Evolutionary conservation across 805 yeast species (phyloP), one percentile per base, ranked within the genome.

Genomic region (Lachancea cidri): DNA sequence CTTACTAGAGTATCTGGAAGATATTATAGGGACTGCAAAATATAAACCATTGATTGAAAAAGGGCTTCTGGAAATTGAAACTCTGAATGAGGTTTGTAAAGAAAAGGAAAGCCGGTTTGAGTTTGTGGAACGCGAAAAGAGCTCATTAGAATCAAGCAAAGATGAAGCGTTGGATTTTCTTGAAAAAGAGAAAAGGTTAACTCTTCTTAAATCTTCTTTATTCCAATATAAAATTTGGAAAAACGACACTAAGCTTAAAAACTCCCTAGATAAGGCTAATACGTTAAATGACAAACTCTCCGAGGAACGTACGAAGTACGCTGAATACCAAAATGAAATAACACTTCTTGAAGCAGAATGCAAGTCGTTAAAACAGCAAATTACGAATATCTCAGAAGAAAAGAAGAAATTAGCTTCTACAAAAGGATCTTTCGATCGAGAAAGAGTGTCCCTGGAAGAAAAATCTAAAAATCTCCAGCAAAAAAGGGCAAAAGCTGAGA

Each of bases 1-100:
- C 0, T 68, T 93, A 19, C 65, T 93, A 30, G 99, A 94, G 57
- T 93, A 93, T 58, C 66, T 93, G 45, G 99, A 93, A 58, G 98
- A 94, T 67, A 91, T 93, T 36, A 93, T 94, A 41, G 99, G 98
- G 3, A 94, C 99, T 0, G 72, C 96, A 1, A 72, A 74, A 36
- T 94, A 89, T 59, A 89, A 93, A 60, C 70, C 72, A 18, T 65
- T 78, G 31, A 89, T 93, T 44, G 96, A 86, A 54, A 73, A 74
- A 19, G 71, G 79, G 18, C 65, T 76, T 36, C 57, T 65, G 2
- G 70, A 77, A 47, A 76, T 86, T 11, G 96, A 86, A 20, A 76
- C 72, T n/a, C 62, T 87, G 47, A 87, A 88, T 56, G 94, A 85
- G 33, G 70, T 78, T 5, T 87, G 95, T 57, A 65, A 77, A 29